Base-by-base conservation (phyloP, 768 basidiomycete species). In the Psilocybe tampanensis region DNA sequence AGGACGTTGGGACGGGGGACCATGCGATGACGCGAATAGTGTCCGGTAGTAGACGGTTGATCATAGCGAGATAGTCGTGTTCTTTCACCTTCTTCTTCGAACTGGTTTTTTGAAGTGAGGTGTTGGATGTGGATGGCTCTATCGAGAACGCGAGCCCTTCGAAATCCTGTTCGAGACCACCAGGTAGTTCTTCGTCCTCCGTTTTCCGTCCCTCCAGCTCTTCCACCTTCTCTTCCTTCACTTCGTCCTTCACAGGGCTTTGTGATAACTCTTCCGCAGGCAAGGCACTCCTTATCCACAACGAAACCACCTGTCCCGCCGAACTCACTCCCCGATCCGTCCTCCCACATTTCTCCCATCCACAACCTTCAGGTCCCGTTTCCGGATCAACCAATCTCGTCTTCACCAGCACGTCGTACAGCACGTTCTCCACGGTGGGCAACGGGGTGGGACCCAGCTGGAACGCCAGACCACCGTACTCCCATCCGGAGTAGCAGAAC, bases 271-370 rank as follows among this genome's bases (percentile, higher is more conserved):
- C 53, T 55, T 70, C 55, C n/a, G 59, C 11, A 19, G 66, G 73
- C 43, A 87, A 70, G 9, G 84, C 82, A 70, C 93, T 94, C 56
- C 95, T 77, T 12, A 97, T 86, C 89, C 92, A 95, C 8, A 99
- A 78, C 48, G 90, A 93, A 48, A 98, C 80, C 21, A 98, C 95
- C 70, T 98, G 96, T 2, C 94, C 95, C 8, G 90, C 91, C 36
- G 90, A 92, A 68, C 94, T 96, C 56, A 99, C 97, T 0, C 96
- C 95, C 18, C 89, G 81, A 78, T 99, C 97, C 23, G 97, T 98
- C 66, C 97, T 75, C 12, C 97, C 96, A 71, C 97, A 98, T 62
- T 85, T 81, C 67, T 91, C 87, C 86, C 92, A 98, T 33, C 85
- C 91, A 66, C 94, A 95, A 0, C 92, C 95, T 15, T 95, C 89